phyloP scores from a whole-genome alignment of 2,329 filamentous ascomycete species.

The Diaporthe citri region DNA sequence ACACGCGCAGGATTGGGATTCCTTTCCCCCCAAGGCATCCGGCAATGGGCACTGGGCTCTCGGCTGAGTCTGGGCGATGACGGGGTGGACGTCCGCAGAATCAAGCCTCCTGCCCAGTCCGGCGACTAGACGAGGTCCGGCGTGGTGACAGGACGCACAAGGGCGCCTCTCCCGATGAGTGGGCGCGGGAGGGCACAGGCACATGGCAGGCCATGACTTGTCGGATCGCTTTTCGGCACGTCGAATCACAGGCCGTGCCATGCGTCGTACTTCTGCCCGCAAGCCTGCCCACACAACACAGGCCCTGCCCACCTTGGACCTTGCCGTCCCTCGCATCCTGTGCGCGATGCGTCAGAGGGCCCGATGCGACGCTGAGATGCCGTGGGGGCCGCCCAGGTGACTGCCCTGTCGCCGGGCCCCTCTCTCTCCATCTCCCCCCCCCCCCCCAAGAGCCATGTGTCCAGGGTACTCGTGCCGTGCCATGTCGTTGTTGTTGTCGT shows the following conservation, averaged over 20 bases:
- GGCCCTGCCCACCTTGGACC: background rate
- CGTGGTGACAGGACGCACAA: conserved; percentile 36
- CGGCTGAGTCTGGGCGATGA: background rate
- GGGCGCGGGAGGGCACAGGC: conserved; percentile 5
- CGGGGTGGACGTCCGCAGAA: conserved; percentile 2
- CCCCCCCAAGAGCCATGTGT: background rate
- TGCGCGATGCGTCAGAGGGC: conserved; percentile 22
- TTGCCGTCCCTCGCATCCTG: background rate
- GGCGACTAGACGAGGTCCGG: conserved; percentile 30
- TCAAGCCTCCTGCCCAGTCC: conserved; percentile 10
- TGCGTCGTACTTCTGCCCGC: conserved; percentile 24
- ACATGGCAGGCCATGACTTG: conserved; percentile 36
- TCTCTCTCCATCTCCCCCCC: background rate
- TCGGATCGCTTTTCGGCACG: conserved; percentile 24
- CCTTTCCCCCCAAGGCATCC: conserved; percentile 11
- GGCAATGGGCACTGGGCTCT: background rate
- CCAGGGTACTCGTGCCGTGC: background rate
- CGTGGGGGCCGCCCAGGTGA: conserved; percentile 15
- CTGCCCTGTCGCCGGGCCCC: background rate
- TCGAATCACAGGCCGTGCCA: conserved; percentile 19
- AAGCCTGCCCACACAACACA: conserved; percentile 8
- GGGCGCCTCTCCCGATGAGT: conserved; percentile 36
- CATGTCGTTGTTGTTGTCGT: conserved; percentile 10
- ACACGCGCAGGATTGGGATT: background rate
- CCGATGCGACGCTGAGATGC: conserved; percentile 30